Conservation (phyloP, 176 grass and related monocot genomes). For the Hordeum vulgare region DNA sequence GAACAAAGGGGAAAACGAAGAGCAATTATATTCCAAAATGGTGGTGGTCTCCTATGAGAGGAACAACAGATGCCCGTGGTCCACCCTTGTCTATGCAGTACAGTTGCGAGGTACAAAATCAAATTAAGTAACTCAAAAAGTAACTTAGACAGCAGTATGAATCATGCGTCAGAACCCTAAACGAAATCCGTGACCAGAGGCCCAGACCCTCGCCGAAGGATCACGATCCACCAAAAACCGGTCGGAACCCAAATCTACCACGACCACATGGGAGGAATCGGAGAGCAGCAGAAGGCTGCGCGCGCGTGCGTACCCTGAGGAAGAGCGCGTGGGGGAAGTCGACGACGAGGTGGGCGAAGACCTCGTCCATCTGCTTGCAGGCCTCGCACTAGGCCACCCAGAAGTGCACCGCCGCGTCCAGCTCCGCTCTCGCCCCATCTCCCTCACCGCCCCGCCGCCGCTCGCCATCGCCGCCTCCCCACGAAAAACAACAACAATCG, state of each 20-base stretch:
- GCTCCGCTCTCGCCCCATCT: slow-evolving; percentile 53
- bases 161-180: slow-evolving; percentile 11
- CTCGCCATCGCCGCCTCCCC: slow-evolving; percentile 27
- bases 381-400: slow-evolving; percentile 95
- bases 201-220: neutral
- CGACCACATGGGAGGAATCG: neutral
- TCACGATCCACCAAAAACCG: neutral
- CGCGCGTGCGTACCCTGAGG: slow-evolving; percentile 37
- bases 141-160: neutral
- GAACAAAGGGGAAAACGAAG: too few relatives aligned
- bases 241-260: slow-evolving; percentile 9
- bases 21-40: too few relatives aligned
- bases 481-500: neutral
- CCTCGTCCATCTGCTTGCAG: slow-evolving; percentile 99
- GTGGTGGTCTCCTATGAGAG: too few relatives aligned
- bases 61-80: too few relatives aligned
- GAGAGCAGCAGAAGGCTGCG: neutral
- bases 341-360: slow-evolving; percentile 84
- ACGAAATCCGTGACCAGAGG: neutral
- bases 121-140: too few relatives aligned
- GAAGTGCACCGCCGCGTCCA: slow-evolving; percentile 86
- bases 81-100: too few relatives aligned
- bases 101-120: too few relatives aligned
- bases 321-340: slow-evolving; percentile 79
- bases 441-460: slow-evolving; percentile 50